phyloP scores from a whole-genome alignment of 768 basidiomycete genomes.

The Agaricus bisporus region DNA sequence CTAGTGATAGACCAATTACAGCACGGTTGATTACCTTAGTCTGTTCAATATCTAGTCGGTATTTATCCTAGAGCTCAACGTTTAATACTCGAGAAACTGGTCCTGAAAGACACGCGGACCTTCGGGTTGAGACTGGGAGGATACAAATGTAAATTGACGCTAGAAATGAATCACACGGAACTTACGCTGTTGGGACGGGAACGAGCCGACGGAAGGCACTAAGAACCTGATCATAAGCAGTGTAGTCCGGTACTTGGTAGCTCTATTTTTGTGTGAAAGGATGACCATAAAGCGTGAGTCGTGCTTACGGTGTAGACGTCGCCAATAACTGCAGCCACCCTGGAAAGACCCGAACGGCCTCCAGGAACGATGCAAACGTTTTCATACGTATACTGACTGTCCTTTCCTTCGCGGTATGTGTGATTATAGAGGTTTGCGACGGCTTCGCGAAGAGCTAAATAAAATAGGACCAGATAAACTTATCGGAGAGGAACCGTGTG shows the following conservation, averaged over 20 bases:
- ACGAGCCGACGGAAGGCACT: constrained; percentile 86
- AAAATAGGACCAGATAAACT: neutral
- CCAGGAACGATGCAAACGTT: constrained; percentile 96
- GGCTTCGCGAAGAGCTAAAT: constrained; percentile 72
- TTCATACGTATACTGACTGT: constrained; percentile 83
- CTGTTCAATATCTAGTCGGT: constrained; percentile 73
- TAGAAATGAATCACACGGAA: constrained; percentile 6
- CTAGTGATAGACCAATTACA: constrained; percentile 28
- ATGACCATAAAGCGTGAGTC: neutral
- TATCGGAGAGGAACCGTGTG: neutral
- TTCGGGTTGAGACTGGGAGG: constrained; percentile 37
- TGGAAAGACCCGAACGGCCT: constrained; percentile 83
- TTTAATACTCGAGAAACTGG: constrained; percentile 2
- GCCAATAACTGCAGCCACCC: constrained; percentile 87
- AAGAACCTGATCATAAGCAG: constrained; percentile 79
- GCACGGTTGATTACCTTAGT: constrained; percentile 48
- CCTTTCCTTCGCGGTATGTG: constrained; percentile 77
- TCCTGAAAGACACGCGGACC: constrained; percentile 15
- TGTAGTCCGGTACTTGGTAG: constrained; percentile 91
- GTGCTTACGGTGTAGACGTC: constrained; percentile 74
- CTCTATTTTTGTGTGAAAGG: constrained; percentile 36
- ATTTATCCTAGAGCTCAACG: constrained; percentile 41
- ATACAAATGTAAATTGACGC: neutral
- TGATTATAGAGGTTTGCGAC: constrained; percentile 88
- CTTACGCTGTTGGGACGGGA: constrained; percentile 85